These are phyloP conservation scores for Orbilia oligospora DNA, from an alignment of 2,329 filamentous ascomycete genomes.

Conservation along the genomic window DNA sequence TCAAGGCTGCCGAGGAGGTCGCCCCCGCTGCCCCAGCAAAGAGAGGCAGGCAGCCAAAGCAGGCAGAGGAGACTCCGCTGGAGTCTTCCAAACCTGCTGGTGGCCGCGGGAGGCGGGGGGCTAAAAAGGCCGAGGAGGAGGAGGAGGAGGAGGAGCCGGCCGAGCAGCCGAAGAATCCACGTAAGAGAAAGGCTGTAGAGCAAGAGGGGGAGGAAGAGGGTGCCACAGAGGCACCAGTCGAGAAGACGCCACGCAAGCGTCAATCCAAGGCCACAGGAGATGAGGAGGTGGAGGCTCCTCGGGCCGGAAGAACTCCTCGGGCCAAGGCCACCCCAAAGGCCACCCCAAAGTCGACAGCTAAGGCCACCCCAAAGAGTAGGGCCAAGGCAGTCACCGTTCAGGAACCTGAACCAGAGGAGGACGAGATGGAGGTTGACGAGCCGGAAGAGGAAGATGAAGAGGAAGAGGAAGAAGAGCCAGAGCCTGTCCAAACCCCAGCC, in stretches of 20 bases:
- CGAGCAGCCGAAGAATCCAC: constrained; percentile 24
- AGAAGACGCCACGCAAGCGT: constrained; percentile 64
- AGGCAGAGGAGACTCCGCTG: constrained; percentile 23
- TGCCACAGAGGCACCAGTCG: constrained; percentile 55
- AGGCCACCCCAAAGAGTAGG: constrained; percentile 26
- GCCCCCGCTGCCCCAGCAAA: constrained; percentile 21
- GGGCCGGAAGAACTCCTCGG: constrained; percentile 21
- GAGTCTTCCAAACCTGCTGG: constrained; percentile 19
- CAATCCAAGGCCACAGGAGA: constrained; percentile 18
- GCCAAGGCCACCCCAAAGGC: constrained; percentile 42
- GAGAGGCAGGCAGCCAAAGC: constrained; percentile 42
- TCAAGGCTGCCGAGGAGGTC: constrained; percentile 54
- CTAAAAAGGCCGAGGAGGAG: constrained; percentile 12
- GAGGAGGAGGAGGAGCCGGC: too few relatives aligned
- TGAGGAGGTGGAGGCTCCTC: constrained; percentile 17
- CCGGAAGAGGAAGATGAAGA: constrained; percentile 27
- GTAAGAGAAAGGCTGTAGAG: constrained; percentile 37
- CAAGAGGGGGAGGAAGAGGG: constrained; percentile 47
- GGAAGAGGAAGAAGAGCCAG: constrained; percentile 53
- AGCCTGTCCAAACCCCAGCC: constrained; percentile 45
- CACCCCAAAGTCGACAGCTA: constrained; percentile 24
- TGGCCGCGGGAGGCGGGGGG: constrained; percentile 17
- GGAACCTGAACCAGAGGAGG: constrained; percentile 4
- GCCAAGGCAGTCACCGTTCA: constrained; percentile 18
- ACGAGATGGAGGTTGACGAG: constrained; percentile 15